These are phyloP conservation scores for Coelastrella sp. DNA, from an alignment of 139 green algal genomes.

Conservation along the genomic window DNA sequence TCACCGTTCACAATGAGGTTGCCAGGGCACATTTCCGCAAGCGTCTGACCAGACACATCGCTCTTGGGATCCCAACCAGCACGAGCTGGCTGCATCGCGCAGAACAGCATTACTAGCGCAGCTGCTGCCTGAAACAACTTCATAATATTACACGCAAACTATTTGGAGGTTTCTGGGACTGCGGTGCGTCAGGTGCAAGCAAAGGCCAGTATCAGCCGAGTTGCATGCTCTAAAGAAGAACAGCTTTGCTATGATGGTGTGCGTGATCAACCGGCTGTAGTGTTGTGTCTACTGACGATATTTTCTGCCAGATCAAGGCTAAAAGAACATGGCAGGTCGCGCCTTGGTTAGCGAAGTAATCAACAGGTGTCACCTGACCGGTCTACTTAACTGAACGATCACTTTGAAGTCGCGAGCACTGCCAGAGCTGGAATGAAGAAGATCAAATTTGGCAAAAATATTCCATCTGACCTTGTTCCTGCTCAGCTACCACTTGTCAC, in stretches of 20 bases:
- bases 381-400: not conserved
- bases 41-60: not conserved
- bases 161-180: not conserved
- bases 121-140: not conserved
- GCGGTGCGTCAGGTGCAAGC: not conserved
- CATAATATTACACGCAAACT: not conserved
- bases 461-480: not conserved
- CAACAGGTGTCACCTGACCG: not conserved
- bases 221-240: not conserved
- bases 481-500: too few relatives aligned
- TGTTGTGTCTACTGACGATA: too few relatives aligned
- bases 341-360: not conserved
- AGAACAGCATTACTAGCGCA: not conserved
- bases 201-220: not conserved
- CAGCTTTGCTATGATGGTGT: too few relatives aligned
- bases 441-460: not conserved
- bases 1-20: slow-evolving; percentile 5
- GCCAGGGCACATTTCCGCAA: not conserved
- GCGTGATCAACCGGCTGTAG: too few relatives aligned
- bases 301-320: too few relatives aligned
- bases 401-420: not conserved
- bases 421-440: not conserved
- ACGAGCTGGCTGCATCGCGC: not conserved
- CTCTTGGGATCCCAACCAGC: not conserved
- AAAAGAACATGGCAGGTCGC: too few relatives aligned